Evolutionary conservation across 2,329 filamentous ascomycete genomes (phyloP).

Genomic region (Delphinella strobiligena): DNA sequence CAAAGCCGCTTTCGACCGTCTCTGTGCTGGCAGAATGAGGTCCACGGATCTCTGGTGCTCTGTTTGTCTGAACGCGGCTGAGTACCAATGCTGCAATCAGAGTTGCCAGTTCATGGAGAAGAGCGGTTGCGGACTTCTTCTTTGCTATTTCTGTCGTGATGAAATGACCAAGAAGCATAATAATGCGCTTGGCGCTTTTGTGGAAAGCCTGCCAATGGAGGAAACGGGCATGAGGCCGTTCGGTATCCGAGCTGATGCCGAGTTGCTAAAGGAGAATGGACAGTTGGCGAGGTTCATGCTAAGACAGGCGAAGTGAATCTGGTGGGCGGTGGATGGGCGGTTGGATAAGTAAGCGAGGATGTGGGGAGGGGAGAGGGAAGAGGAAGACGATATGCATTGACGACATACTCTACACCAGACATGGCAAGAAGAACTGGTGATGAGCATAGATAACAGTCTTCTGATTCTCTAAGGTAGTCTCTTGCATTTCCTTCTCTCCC

Average conservation of each 20-base stretch:
- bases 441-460: too few species aligned
- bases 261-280: conserved; percentile 21
- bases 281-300: too few species aligned
- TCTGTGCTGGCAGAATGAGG: conserved; percentile 10
- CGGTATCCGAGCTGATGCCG: conserved; percentile 22
- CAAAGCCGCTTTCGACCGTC: conserved; percentile 14
- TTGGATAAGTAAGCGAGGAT: too few species aligned
- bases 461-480: too few species aligned
- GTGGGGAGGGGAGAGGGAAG: too few species aligned
- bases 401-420: too few species aligned
- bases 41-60: conserved; percentile 25
- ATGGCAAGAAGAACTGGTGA: too few species aligned
- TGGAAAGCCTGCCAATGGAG: conserved; percentile 11
- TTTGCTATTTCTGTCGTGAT: conserved; percentile 19
- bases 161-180: conserved; percentile 12
- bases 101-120: conserved; percentile 2
- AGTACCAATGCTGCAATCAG: conserved; percentile 21
- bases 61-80: conserved; percentile 28
- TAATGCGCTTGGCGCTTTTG: conserved; percentile 15
- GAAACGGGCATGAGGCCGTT: conserved; percentile 10
- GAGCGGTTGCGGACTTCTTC: conserved; percentile 19
- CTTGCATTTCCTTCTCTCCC: too few species aligned
- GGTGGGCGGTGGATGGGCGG: too few species aligned
- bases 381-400: too few species aligned
- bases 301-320: too few species aligned